Evolutionary conservation across 345 rosid species (phyloP).

Genomic region (Eucalyptus caleyi): DNA sequence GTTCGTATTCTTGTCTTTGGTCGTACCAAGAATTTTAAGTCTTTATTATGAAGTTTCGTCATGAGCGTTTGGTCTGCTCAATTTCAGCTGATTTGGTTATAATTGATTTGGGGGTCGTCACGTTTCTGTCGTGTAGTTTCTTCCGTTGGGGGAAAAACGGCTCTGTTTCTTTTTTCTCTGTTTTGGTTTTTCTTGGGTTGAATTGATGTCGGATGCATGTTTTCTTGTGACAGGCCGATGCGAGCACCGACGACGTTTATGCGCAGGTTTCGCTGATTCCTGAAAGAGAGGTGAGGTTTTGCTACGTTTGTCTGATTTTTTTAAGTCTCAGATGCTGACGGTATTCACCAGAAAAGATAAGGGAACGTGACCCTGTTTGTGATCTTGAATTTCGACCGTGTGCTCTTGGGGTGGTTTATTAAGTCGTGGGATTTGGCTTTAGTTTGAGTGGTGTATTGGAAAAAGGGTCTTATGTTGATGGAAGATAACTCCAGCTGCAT

Average conservation of each 20-base stretch:
- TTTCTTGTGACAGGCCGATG: constrained; percentile 65
- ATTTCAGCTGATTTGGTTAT: neutral
- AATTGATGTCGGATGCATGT: constrained; percentile 3
- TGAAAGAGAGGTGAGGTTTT: constrained; percentile 54
- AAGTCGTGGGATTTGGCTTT: neutral
- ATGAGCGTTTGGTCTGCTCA: neutral
- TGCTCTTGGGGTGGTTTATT: neutral
- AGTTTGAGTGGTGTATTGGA: neutral
- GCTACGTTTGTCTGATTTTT: neutral
- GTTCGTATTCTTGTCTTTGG: neutral
- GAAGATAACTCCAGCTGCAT: neutral
- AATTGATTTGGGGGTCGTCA: neutral
- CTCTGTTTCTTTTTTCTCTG: neutral
- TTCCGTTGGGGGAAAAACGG: neutral
- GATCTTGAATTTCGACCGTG: neutral
- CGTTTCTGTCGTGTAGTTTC: neutral
- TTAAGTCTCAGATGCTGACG: neutral
- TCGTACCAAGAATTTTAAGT: neutral
- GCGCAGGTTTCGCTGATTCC: constrained; percentile 85
- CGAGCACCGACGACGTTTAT: constrained; percentile 79
- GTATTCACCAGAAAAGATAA: neutral
- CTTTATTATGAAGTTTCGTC: neutral
- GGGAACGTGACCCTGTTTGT: neutral
- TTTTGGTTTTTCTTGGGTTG: neutral
- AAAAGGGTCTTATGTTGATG: neutral